Percentiles rank a stretch among this genome's conserved stretches.
Conservation (phyloP, 2,329 filamentous ascomycete species). For the Paecilomyces sp. region DNA sequence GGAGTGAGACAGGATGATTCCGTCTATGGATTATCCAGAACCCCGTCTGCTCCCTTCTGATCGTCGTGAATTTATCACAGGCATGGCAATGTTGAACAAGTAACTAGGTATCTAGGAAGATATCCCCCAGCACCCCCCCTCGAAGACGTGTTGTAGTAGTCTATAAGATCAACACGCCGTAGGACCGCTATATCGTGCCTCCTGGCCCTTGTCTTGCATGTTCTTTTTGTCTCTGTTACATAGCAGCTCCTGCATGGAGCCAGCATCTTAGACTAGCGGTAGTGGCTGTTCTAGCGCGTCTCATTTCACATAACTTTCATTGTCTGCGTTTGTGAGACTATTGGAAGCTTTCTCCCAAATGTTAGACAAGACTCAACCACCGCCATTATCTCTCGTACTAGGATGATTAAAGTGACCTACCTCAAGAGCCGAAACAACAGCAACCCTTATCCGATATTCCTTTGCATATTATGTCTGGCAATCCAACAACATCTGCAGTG, state of each 20-base stretch:
- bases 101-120: too few relatives aligned
- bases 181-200: background rate
- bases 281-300: background rate
- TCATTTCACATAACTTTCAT: background rate
- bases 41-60: too few relatives aligned
- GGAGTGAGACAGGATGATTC: background rate
- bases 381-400: background rate
- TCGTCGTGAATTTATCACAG: too few relatives aligned
- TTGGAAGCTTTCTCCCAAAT: background rate
- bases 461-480: background rate
- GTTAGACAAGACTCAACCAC: background rate
- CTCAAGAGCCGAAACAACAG: background rate
- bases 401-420: background rate
- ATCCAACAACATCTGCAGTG: too few relatives aligned
- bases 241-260: background rate
- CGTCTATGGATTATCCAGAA: background rate
- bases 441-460: background rate
- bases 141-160: background rate
- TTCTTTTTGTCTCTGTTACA: background rate
- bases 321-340: background rate
- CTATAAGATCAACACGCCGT: background rate
- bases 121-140: background rate
- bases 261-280: background rate
- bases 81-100: too few relatives aligned
- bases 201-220: background rate